Evolutionary conservation across 805 yeast species (phyloP).

Genomic region (Candida boleticola): DNA sequence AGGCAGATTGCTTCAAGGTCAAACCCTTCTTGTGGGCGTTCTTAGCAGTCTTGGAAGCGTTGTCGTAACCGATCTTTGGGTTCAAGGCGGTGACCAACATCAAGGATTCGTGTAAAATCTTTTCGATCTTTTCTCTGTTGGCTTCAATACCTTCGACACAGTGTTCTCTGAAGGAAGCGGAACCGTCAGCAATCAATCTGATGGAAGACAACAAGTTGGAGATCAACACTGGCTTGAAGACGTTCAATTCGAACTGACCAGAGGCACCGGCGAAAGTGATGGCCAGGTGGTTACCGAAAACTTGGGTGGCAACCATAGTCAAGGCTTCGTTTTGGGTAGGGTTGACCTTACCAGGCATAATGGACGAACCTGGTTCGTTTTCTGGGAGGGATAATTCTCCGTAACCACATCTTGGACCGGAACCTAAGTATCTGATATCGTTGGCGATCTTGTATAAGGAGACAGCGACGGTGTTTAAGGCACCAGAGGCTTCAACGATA

Average conservation of each 20-base stretch:
- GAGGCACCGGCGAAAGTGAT: constrained; percentile 40
- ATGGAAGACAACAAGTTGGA: constrained; percentile 34
- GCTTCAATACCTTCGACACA: constrained; percentile 40
- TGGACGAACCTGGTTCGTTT: constrained; percentile 41
- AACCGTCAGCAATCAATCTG: constrained; percentile 34
- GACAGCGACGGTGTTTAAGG: constrained; percentile 36
- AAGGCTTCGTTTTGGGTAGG: constrained; percentile 41
- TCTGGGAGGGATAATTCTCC: constrained; percentile 40
- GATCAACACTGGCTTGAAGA: constrained; percentile 40
- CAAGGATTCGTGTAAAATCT: constrained; percentile 37
- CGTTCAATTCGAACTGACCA: constrained; percentile 40
- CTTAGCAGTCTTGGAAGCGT: constrained; percentile 40
- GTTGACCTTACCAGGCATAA: constrained; percentile 42
- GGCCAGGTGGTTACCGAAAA: constrained; percentile 38
- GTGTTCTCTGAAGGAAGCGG: constrained; percentile 32
- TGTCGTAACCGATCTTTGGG: constrained; percentile 40
- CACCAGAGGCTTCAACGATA: constrained; percentile 40
- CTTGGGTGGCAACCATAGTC: constrained; percentile 41
- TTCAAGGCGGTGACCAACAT: constrained; percentile 42
- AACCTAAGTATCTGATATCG: constrained; percentile 39
- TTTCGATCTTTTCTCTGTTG: constrained; percentile 34
- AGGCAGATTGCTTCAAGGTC: constrained; percentile 36
- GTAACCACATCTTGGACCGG: constrained; percentile 42
- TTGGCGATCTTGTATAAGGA: constrained; percentile 39
- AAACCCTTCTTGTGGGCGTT: constrained; percentile 41